Evolutionary conservation across 306 rosid genomes (phyloP).

Genomic region (barrel medic (Medicago truncatula)): DNA sequence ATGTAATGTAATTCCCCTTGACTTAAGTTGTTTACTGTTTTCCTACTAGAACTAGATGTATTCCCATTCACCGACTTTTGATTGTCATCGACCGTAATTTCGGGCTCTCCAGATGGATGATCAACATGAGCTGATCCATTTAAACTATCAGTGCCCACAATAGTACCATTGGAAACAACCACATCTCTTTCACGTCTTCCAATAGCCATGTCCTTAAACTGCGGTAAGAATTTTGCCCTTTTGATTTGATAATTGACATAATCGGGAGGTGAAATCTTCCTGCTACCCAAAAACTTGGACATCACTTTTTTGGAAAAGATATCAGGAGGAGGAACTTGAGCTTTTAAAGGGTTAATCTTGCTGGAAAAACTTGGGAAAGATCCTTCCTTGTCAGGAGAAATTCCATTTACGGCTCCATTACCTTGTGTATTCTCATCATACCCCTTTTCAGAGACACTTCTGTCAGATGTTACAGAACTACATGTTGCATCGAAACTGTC

Average conservation of each 20-base stretch:
- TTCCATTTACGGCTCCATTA: conserved; percentile 45
- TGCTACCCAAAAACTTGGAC: conserved; percentile 67
- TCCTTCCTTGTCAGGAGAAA: conserved; percentile 50
- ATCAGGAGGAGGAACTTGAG: conserved; percentile 86
- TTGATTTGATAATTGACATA: conserved; percentile 55
- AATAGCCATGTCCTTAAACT: conserved; percentile 49
- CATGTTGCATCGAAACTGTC: conserved; percentile 43
- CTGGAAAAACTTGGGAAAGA: conserved; percentile 43
- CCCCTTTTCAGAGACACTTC: conserved; percentile 37
- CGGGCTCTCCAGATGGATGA: conserved; percentile 47
- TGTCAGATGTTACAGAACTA: conserved; percentile 40
- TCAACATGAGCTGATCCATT: conserved; percentile 49
- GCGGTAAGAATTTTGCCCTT: conserved; percentile 51
- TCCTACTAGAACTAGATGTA: conserved; percentile 49
- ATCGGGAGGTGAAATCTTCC: conserved; percentile 64
- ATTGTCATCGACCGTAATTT: conserved; percentile 42
- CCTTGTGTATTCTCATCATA: conserved; percentile 38
- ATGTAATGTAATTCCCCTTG: conserved; percentile 44
- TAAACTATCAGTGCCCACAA: conserved; percentile 50
- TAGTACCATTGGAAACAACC: conserved; percentile 34
- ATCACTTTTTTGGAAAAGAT: conserved; percentile 75
- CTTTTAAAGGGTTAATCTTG: conserved; percentile 70
- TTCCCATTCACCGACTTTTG: conserved; percentile 47
- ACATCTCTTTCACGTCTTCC: conserved; percentile 39
- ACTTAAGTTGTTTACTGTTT: conserved; percentile 53